A percentile compares a stretch with the other conserved stretches of the same genome.
phyloP scores from a whole-genome alignment of 78 protist genomes.

The Isochrysis galbana region DNA sequence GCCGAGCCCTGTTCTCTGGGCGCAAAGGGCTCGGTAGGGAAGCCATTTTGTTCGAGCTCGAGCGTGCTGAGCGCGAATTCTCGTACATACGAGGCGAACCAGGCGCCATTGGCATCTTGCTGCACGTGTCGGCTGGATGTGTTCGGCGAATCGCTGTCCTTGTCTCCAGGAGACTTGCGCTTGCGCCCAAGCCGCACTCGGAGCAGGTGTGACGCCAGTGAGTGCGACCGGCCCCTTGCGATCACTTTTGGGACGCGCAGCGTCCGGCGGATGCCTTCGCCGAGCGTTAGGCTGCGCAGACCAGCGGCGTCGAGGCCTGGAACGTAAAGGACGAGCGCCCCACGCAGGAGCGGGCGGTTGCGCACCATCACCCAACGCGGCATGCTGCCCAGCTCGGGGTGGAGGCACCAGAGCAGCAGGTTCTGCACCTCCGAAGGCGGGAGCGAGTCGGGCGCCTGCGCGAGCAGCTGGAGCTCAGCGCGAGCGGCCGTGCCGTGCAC shows the following conservation, averaged over 20 bases:
- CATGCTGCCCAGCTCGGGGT: not conserved
- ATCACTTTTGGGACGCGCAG: not conserved
- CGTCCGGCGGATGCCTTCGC: not conserved
- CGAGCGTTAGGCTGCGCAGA: not conserved
- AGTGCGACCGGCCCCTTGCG: not conserved
- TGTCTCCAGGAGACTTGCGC: too few relatives aligned
- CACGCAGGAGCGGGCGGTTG: not conserved
- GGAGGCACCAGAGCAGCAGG: not conserved
- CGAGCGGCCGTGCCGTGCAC: not conserved
- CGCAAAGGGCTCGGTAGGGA: not conserved
- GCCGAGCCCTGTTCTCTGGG: too few relatives aligned
- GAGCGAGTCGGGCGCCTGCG: not conserved
- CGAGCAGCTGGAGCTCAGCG: not conserved
- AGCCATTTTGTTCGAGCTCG: not conserved
- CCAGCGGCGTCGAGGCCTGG: not conserved
- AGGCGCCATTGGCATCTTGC: not conserved
- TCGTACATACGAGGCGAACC: not conserved
- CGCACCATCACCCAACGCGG: not conserved
- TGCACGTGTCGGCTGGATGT: too few relatives aligned
- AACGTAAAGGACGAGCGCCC: not conserved
- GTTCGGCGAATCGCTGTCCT: too few relatives aligned
- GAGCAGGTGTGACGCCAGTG: too few relatives aligned
- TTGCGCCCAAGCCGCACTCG: too few relatives aligned
- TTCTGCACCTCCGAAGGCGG: not conserved
- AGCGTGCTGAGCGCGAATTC: not conserved